Percentiles rank a stretch among this genome's conserved stretches.
Evolutionary conservation across 352 stramenopile genomes (phyloP).

Genomic region (Phytopythium boreale): DNA sequence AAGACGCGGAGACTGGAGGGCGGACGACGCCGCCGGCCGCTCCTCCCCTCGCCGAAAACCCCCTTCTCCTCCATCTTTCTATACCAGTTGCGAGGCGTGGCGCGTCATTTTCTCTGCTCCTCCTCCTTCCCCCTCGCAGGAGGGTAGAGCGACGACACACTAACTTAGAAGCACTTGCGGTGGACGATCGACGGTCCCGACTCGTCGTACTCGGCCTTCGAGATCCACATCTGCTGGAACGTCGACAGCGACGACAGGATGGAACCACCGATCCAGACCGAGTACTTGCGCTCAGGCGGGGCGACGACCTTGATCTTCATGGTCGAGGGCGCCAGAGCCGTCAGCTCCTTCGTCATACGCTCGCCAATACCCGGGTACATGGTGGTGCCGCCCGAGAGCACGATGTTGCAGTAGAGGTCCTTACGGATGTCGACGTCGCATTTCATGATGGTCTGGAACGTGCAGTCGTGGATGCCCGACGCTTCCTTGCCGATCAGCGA

Average conservation of each 20-base stretch:
- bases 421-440: conserved; percentile 91
- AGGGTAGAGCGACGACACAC: background rate
- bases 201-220: background rate
- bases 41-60: background rate
- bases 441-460: conserved; percentile 86
- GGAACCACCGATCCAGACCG: conserved; percentile 97
- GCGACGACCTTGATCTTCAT: conserved; percentile 98
- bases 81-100: conserved; percentile 20
- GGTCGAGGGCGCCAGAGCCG: conserved; percentile 78
- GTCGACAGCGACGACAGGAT: conserved; percentile 44
- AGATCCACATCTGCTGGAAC: conserved; percentile 7
- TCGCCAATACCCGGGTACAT: conserved; percentile 95
- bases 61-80: conserved; percentile 21
- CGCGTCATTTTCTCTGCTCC: background rate
- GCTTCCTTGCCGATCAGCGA: conserved; percentile 90
- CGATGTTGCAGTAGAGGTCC: conserved; percentile 96
- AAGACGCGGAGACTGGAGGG: conserved; percentile 11
- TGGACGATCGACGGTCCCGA: background rate
- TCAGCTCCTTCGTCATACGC: conserved; percentile 93
- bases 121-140: conserved; percentile 7
- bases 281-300: conserved; percentile 93
- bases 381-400: conserved; percentile 95
- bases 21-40: background rate
- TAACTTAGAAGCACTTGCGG: conserved; percentile 11
- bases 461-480: conserved; percentile 75